Base-by-base conservation (phyloP, 1,139 yeast genomes). In the Blastobotrys malaysiensis region DNA sequence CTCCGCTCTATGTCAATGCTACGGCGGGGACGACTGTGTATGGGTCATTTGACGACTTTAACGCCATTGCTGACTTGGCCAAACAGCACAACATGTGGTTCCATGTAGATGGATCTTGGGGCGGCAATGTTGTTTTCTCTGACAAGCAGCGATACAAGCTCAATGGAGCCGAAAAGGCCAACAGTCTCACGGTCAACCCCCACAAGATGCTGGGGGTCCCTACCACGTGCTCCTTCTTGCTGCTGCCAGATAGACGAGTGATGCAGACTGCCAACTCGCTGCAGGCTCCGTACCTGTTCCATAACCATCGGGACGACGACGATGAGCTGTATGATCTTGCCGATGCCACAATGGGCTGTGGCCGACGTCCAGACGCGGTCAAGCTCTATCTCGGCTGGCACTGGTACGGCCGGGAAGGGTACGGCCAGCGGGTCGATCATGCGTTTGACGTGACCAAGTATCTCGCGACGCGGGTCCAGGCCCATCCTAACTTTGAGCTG, bases 131-230 rank as follows among this genome's bases (percentile, higher is more conserved):
- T 9, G 77, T 85, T 0, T 88, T 88, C 70, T 83, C 90, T 26
- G 61, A 67, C 0, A 72, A 63, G n/a, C 81, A 82, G 54, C 69
- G 68, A 44, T 55, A 69, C 53, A 77, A 79, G 63, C 68, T 88
- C 61, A 65, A 68, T 7, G 96, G 96, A 1, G 69, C 80, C 39
- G 79, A 85, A 50, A 67, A 76, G 26, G 95, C 95, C 1, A 81
- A 88, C 68, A 85, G 93, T n/a, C 76, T 88, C 55, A 88, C 96
- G 1, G 81, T 84, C 18, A 88, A 88, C 65, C 96, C 96, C 2
- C 96, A 88, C 71, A 88, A 88, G 66, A 84, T 87, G 88, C 77
- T 88, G 48, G 96, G 96, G n/a, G 89, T 86, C 6, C 96, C 96
- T 48, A 83, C 85, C 53, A 88, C 96, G 0, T 88, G 96, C 68